phyloP scores from a whole-genome alignment of 352 stramenopile genomes.

The Globisporangium uncinulatum region DNA sequence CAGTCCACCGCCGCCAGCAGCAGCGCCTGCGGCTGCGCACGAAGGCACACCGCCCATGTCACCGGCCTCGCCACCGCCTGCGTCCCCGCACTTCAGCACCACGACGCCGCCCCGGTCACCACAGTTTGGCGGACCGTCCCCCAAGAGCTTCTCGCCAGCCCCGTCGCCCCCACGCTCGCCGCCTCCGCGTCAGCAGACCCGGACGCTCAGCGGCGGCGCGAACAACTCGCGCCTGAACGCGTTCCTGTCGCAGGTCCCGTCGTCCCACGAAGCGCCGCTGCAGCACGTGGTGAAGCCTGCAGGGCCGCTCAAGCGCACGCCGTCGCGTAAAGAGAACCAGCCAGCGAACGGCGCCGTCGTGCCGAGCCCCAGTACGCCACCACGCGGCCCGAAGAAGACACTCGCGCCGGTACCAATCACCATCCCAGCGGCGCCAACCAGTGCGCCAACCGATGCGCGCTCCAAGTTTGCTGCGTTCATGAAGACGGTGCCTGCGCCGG shows the following conservation, averaged over 20 bases:
- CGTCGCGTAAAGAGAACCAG: constrained; percentile 33
- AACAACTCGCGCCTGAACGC: constrained; percentile 64
- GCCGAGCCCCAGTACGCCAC: constrained; percentile 20
- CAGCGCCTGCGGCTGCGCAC: constrained; percentile 21
- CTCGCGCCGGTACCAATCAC: not conserved
- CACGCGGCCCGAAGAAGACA: constrained; percentile 17
- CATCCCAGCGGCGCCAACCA: constrained; percentile 10
- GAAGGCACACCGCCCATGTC: constrained; percentile 51
- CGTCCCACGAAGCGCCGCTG: constrained; percentile 46
- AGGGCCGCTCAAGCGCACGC: constrained; percentile 45
- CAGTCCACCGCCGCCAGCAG: constrained; percentile 6
- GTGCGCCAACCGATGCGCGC: constrained; percentile 25
- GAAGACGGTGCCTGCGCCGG: constrained; percentile 54
- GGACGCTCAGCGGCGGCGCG: constrained; percentile 36
- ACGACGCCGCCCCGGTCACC: constrained; percentile 18
- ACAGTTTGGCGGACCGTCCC: constrained; percentile 2
- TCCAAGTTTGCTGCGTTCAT: constrained; percentile 85
- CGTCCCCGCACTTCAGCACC: constrained; percentile 36
- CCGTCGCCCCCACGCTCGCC: constrained; percentile 11
- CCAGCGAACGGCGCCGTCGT: constrained; percentile 8
- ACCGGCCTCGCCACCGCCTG: constrained; percentile 42
- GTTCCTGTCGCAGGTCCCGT: constrained; percentile 71
- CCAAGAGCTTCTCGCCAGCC: constrained; percentile 12
- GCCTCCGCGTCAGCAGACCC: constrained; percentile 24
- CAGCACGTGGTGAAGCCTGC: constrained; percentile 52